Evolutionary conservation across 2,329 filamentous ascomycete species (phyloP), one percentile per base, ranked within the genome.

Genomic region (Endocalyx cinctus): DNA sequence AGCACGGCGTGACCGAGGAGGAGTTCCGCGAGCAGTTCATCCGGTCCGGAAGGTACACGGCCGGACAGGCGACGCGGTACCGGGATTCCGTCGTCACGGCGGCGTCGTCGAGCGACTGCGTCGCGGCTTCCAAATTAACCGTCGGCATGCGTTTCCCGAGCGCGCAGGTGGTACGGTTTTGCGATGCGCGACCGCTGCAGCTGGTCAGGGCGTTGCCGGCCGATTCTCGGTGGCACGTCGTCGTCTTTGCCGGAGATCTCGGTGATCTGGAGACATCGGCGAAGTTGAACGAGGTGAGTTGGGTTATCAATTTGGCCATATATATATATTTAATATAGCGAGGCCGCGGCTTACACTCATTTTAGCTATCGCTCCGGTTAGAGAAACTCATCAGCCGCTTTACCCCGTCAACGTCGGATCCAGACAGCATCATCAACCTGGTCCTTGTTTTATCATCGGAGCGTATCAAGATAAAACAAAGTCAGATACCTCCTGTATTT

Each of bases 71-170:
- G 1, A 65, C 69, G 1, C 60, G 58, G 31, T 83, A 84, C 43
- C 63, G 65, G 3, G 60, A 64, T 16, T 77, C 71, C 0, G 35
- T 48, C 0, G 60, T 79, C 6, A 72, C 67, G 1, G 57, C 58
- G 10, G 43, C 37, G 4, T 19, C 49, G 10, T 41, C 48, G 8
- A 45, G 42, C 1, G 60, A 62, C 20, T 51, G 42, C 1, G 45
- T 62, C 18, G 45, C 53, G 2, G 67, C 70, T 0, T 51, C 47
- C 4, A 60, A 59, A 17, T 47, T 72, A 25, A 59, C 49, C 5
- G 55, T 76, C 1, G 77, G 73, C 7, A 79, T 71, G 69, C 61
- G 74, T 13, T 72, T 79, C 39, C 70, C 70, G 0, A 79, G 66
- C 36, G 67, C 72, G 1, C 74, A 76, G 46, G 73, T 82, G 0